Conservation (phyloP, 2,329 filamentous ascomycete species). For the Hypoxylon sp. region DNA sequence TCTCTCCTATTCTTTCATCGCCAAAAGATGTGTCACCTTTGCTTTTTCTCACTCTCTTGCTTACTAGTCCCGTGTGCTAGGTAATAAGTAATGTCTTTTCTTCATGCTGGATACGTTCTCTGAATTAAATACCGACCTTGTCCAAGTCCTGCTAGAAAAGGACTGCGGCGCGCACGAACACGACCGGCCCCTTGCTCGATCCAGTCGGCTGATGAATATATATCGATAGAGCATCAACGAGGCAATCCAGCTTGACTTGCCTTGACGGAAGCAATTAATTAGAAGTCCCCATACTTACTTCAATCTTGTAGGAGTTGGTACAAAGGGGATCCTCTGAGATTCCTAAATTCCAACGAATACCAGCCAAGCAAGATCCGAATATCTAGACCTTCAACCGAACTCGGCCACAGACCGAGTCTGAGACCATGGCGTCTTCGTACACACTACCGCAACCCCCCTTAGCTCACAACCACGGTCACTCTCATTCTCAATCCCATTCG, state of each 20-base stretch:
- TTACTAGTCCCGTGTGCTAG: conserved; percentile 1
- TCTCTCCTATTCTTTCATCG: conserved; percentile 22
- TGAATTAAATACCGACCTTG: conserved; percentile 7
- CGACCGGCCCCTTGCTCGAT: conserved; percentile 9
- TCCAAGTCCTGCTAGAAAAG: conserved; percentile 1
- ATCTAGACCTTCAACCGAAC: neutral
- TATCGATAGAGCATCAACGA: conserved; percentile 1
- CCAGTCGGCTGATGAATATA: conserved; percentile 15
- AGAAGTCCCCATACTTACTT: conserved; percentile 1
- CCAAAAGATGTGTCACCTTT: conserved; percentile 28
- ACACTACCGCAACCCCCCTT: conserved; percentile 60
- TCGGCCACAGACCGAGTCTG: conserved; percentile 3
- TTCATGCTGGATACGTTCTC: conserved; percentile 7
- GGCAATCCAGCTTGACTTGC: conserved; percentile 4
- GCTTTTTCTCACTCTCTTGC: conserved; percentile 21
- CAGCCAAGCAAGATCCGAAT: conserved; percentile 1
- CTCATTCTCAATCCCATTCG: conserved; percentile 47
- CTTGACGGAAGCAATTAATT: conserved; percentile 2
- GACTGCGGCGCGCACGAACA: conserved; percentile 13
- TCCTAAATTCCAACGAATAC: neutral
- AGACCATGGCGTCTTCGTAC: conserved; percentile 60
- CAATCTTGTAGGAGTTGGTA: conserved; percentile 2
- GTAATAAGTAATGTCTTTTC: conserved; percentile 13
- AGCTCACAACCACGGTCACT: conserved; percentile 56
- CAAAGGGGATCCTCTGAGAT: conserved; percentile 14